A percentile compares a stretch with the other conserved stretches of the same genome.
phyloP scores from a whole-genome alignment of 1,139 yeast genomes.

The Magnusiomyces clavatus region DNA sequence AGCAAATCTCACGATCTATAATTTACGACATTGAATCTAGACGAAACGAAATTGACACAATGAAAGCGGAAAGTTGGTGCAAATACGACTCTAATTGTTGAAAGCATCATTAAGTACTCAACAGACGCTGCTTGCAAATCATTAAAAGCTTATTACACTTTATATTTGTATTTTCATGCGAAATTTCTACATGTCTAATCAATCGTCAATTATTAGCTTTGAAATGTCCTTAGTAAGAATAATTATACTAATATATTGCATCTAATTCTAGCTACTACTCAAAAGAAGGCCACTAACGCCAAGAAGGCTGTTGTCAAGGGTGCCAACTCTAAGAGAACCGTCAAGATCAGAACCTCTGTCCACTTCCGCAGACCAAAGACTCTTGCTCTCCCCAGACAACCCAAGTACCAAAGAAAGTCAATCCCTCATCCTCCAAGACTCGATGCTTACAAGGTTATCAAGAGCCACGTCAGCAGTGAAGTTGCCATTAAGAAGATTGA shows the following conservation, averaged over 20 bases:
- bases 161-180: too few species aligned
- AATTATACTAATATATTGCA: too few species aligned
- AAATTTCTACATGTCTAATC: too few species aligned
- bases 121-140: too few species aligned
- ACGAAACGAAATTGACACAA: too few species aligned
- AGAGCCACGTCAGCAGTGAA: slow-evolving; percentile 95
- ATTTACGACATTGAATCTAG: too few species aligned
- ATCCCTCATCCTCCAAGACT: slow-evolving; percentile 97
- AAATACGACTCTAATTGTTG: too few species aligned
- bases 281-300: slow-evolving; percentile 86
- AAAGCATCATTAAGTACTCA: too few species aligned
- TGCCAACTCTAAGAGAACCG: slow-evolving; percentile 82
- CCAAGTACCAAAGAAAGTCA: slow-evolving; percentile 92
- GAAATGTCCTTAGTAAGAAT: neutral
- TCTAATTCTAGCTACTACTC: slow-evolving; percentile 24
- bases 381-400: slow-evolving; percentile 84
- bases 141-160: too few species aligned
- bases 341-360: slow-evolving; percentile 91
- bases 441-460: slow-evolving; percentile 92
- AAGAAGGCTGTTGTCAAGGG: slow-evolving; percentile 99
- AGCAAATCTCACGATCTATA: too few species aligned
- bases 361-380: slow-evolving; percentile 98
- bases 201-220: too few species aligned
- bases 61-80: too few species aligned
- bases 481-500: slow-evolving; percentile 99